Evolutionary conservation across 768 basidiomycete species (phyloP), one percentile per base, ranked within the genome.

Genomic region (Hygrocybe punicea): DNA sequence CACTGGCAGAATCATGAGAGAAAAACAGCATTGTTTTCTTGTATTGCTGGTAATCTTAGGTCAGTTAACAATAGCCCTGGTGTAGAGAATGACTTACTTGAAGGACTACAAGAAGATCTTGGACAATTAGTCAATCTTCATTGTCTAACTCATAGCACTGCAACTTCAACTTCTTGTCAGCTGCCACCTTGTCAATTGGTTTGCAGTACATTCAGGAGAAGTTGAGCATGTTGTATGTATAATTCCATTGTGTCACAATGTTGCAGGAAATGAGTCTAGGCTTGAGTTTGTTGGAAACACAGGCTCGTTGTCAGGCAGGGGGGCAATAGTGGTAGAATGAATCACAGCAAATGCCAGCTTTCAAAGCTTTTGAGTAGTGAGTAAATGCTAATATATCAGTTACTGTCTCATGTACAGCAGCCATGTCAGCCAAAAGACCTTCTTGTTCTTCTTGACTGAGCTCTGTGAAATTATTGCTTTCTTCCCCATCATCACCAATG

Each of bases 271-370:
- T 29, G 4, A 29, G 29, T 8, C 8, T 73, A 45, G 1, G 21
- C 2, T 34, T 44, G 8, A 68, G 21, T 1, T 59, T 44, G 21
- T 55, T 50, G 1, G 56, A 29, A 6, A 17, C 29, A 10, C 69
- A 57, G 1, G 51, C 23, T 5, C 42, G 16, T 0, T 63, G 46
- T 71, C 74, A 76, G 10, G 50, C 44, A 0, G 71, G 73, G 0
- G 64, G 33, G 66, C 52, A 8, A 60, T 64, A 1, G 67, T 75
- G 1, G 67, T 63, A 0, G 69, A 73, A 56, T 71, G 58, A 4
- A 69, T 57, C 21, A 69, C 61, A 11, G 59, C 58, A 55, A 60
- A 70, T 1, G 65, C 50, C 9, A 66, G 47, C 40, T 60, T 56
- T n/a, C 64, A 61, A 36, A 65, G 50, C 68, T 63, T 53, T 39